Evolutionary conservation across 139 green algal genomes (phyloP).

Genomic region (Chlorella sp.): DNA sequence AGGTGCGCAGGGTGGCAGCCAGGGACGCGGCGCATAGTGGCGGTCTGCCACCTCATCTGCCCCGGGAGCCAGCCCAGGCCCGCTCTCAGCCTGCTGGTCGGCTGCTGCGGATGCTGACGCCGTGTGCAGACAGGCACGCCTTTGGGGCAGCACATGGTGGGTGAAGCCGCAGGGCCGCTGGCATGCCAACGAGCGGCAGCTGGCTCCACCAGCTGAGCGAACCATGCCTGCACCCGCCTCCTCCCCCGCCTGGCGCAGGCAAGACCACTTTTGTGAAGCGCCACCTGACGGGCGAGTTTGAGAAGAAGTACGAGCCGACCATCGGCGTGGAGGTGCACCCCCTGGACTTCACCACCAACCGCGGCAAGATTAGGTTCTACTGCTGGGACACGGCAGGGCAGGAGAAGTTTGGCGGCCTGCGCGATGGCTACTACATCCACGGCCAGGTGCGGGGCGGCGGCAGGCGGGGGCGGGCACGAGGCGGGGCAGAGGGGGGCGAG

Average conservation of each 20-base stretch:
- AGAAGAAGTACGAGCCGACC: slow-evolving; percentile 99
- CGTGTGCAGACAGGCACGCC: not conserved
- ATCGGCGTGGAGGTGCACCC: slow-evolving; percentile 99
- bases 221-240: no score
- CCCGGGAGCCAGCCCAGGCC: not conserved
- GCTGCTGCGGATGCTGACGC: not conserved
- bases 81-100: not conserved
- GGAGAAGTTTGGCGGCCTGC: slow-evolving; percentile 98
- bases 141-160: no score
- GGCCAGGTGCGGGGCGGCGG: slow-evolving; percentile 24
- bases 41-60: not conserved
- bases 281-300: slow-evolving; percentile 98
- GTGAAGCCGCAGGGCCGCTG: no score
- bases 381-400: slow-evolving; percentile 99
- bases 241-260: slow-evolving; percentile 49
- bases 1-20: slow-evolving; percentile 54
- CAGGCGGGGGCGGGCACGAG: no score
- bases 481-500: not conserved
- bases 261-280: slow-evolving; percentile 99
- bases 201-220: no score
- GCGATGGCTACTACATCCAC: slow-evolving; percentile 99
- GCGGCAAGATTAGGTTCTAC: slow-evolving; percentile 97
- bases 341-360: slow-evolving; percentile 99
- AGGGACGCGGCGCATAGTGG: not conserved
- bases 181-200: no score